Evolutionary conservation across 495 filamentous ascomycete species (phyloP).

Genomic region (Massariosphaeria phaeospora): DNA sequence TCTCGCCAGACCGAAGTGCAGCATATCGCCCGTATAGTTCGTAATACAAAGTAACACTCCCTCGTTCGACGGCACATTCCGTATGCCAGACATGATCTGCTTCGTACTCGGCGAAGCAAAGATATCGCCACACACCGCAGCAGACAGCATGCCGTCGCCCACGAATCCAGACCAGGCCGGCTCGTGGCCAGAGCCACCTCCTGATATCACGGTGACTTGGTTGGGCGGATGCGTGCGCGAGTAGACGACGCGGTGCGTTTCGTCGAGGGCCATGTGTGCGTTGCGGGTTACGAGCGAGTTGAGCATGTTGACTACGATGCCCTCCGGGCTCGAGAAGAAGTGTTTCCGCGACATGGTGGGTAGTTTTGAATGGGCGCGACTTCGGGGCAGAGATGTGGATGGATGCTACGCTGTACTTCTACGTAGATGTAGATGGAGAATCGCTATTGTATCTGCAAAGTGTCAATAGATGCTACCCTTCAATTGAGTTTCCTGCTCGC

Average conservation of each 20-base stretch:
- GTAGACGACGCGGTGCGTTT: conserved; percentile 54
- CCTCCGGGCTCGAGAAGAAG: conserved; percentile 38
- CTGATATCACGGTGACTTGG: conserved; percentile 55
- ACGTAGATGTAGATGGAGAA: background rate
- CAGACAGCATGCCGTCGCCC: conserved; percentile 55
- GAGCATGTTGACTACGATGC: conserved; percentile 52
- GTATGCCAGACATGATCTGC: conserved; percentile 56
- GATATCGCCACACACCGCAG: conserved; percentile 56
- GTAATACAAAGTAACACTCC: conserved; percentile 60
- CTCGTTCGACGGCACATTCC: conserved; percentile 51
- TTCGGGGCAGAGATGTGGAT: background rate
- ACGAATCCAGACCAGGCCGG: conserved; percentile 62
- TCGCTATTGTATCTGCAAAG: background rate
- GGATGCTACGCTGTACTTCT: background rate
- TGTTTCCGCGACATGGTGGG: conserved; percentile 39
- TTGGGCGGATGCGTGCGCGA: conserved; percentile 48
- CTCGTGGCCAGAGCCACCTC: conserved; percentile 59
- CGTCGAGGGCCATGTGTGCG: conserved; percentile 53
- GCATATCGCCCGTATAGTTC: conserved; percentile 62
- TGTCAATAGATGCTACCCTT: too few species aligned
- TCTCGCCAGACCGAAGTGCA: conserved; percentile 59
- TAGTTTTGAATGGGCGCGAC: background rate
- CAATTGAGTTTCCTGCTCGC: too few species aligned
- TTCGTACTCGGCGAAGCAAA: conserved; percentile 60
- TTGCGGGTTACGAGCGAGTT: conserved; percentile 54